Conservation (phyloP, 164 flowering plant genomes). For the Cinnamomum chago region DNA sequence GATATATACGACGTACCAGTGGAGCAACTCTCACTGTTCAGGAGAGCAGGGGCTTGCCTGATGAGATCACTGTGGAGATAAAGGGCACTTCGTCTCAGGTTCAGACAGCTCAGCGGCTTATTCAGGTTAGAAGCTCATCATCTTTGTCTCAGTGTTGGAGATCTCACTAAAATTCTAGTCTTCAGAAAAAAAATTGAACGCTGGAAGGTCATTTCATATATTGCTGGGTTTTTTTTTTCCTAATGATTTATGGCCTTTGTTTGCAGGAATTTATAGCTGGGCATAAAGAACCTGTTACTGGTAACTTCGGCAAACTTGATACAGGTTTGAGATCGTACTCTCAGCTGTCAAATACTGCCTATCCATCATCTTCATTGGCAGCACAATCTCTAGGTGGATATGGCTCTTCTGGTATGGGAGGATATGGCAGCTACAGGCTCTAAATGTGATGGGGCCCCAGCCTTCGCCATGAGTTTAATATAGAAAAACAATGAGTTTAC, state of each 20-base stretch:
- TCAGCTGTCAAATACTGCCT: conserved; percentile 34
- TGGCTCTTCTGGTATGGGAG: conserved; percentile 61
- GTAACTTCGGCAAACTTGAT: conserved; percentile 50
- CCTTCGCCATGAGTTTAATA: no score
- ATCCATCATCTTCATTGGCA: conserved; percentile 37
- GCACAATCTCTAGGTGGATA: conserved; percentile 46
- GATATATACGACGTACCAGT: conserved; percentile 74
- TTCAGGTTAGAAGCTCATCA: conserved; percentile 48
- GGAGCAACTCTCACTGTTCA: conserved; percentile 83
- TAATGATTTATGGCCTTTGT: background rate
- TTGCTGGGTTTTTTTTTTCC: no score
- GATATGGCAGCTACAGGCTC: conserved; percentile 50
- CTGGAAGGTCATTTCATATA: no score
- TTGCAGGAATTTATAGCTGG: conserved; percentile 55
- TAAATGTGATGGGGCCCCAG: conserved; percentile 15
- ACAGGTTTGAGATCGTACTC: conserved; percentile 47
- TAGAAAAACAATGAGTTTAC: no score
- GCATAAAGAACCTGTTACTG: conserved; percentile 45
- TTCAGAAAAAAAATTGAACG: no score
- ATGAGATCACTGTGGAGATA: conserved; percentile 90
- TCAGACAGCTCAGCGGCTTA: conserved; percentile 81
- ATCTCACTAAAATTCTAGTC: no score
- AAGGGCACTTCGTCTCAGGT: conserved; percentile 87
- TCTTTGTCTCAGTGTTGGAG: no score
- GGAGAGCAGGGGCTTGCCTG: conserved; percentile 73